Percentiles rank a stretch among this genome's conserved stretches.
These are phyloP conservation scores for Ustilago curta DNA, from an alignment of 1,284 basidiomycete genomes.

Conservation along the genomic window DNA sequence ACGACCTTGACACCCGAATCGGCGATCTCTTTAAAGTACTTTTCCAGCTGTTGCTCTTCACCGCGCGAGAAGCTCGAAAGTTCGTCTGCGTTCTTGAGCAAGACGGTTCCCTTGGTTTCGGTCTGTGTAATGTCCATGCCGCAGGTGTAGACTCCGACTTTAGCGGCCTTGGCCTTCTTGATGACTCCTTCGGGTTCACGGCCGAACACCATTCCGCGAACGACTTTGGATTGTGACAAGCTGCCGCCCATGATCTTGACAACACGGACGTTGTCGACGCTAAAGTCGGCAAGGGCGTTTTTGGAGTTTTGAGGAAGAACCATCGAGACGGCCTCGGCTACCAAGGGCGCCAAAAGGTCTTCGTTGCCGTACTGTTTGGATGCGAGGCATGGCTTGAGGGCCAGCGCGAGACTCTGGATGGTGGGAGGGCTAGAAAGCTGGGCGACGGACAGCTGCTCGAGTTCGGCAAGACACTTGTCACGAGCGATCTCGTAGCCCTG, in stretches of 20 bases:
- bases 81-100: constrained; percentile 94
- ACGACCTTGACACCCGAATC: constrained; percentile 94
- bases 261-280: constrained; percentile 94
- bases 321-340: constrained; percentile 84
- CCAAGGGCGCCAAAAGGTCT: constrained; percentile 82
- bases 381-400: constrained; percentile 90
- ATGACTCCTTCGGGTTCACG: constrained; percentile 87
- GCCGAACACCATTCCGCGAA: constrained; percentile 98
- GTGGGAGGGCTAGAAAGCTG: constrained; percentile 83
- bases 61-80: constrained; percentile 90
- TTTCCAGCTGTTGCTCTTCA: constrained; percentile 78
- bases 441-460: constrained; percentile 75
- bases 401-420: constrained; percentile 79
- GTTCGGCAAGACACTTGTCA: constrained; percentile 83
- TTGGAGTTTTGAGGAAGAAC: constrained; percentile 71
- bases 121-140: constrained; percentile 94
- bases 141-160: constrained; percentile 86
- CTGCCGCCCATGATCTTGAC: constrained; percentile 98
- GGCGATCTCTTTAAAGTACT: constrained; percentile 87
- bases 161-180: constrained; percentile 76
- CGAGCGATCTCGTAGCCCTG: constrained; percentile 96
- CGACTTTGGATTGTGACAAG: constrained; percentile 83
- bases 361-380: constrained; percentile 98
- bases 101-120: constrained; percentile 98
- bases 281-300: constrained; percentile 56